Evolutionary conservation across 2,329 filamentous ascomycete genomes (phyloP).

Genomic region (Botryotinia globosa): DNA sequence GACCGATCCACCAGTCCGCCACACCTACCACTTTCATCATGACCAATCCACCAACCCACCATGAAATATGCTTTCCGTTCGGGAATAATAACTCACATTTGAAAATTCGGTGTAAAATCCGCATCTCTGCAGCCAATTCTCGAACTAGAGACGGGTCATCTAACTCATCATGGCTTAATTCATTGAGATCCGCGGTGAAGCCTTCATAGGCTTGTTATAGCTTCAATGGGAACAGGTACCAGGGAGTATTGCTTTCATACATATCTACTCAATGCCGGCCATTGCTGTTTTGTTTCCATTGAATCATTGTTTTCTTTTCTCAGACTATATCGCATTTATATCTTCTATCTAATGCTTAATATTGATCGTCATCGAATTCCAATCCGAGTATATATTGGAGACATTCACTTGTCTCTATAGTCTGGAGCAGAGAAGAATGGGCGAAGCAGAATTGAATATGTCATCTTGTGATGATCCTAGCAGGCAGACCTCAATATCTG

Average conservation of each 20-base stretch:
- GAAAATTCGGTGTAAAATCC: background rate
- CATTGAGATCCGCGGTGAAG: slow-evolving; percentile 3
- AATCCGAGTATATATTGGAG: background rate
- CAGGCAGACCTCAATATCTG: slow-evolving; percentile 20
- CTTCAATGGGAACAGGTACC: background rate
- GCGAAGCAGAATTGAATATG: slow-evolving; percentile 24
- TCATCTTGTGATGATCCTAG: slow-evolving; percentile 24
- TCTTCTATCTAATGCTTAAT: background rate
- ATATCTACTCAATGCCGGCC: background rate
- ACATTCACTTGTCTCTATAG: background rate
- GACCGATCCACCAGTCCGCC: background rate
- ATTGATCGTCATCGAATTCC: background rate
- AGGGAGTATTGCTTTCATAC: background rate
- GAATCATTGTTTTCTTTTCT: background rate
- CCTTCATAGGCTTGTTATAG: background rate
- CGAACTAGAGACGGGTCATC: background rate
- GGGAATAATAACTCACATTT: slow-evolving; percentile 12
- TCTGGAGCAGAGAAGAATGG: slow-evolving; percentile 22
- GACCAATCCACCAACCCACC: background rate
- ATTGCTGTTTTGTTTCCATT: background rate
- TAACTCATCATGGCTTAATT: slow-evolving; percentile 16
- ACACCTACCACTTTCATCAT: background rate
- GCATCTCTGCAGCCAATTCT: slow-evolving; percentile 3
- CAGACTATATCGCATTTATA: background rate
- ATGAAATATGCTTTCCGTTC: background rate